phyloP scores from a whole-genome alignment of 176 grass and related monocot genomes.

The Chrysopogon serrulatus region DNA sequence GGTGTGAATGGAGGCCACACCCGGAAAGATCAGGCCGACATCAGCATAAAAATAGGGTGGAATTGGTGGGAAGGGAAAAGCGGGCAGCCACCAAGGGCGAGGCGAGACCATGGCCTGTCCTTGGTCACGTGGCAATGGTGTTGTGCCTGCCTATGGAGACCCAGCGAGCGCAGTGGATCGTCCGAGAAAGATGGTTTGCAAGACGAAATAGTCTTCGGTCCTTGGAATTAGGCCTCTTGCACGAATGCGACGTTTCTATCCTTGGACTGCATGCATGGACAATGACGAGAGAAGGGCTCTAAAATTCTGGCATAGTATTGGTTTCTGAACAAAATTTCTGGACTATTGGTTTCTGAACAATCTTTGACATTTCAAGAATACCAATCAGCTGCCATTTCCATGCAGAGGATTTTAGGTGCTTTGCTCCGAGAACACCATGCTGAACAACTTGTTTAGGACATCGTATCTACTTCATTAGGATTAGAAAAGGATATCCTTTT shows the following conservation, averaged over 20 bases:
- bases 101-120: conserved; percentile 11
- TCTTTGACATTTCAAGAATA: conserved; percentile 1
- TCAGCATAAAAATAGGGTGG: conserved; percentile 18
- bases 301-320: background rate
- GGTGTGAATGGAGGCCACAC: conserved; percentile 14
- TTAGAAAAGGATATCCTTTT: background rate
- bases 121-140: conserved; percentile 10
- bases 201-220: background rate
- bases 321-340: background rate
- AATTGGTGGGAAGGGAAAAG: conserved; percentile 3
- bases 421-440: background rate
- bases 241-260: background rate
- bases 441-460: background rate
- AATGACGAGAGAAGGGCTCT: background rate
- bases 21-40: conserved; percentile 35
- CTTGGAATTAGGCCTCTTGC: conserved; percentile 23
- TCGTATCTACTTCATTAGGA: background rate
- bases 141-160: background rate
- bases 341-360: conserved; percentile 5
- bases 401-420: background rate
- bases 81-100: background rate
- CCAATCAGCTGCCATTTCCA: background rate
- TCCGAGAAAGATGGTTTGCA: background rate
- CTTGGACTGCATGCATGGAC: background rate
- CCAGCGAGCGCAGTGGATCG: background rate